Conservation (phyloP, 176 grass and related monocot species). For the Olyra latifolia region DNA sequence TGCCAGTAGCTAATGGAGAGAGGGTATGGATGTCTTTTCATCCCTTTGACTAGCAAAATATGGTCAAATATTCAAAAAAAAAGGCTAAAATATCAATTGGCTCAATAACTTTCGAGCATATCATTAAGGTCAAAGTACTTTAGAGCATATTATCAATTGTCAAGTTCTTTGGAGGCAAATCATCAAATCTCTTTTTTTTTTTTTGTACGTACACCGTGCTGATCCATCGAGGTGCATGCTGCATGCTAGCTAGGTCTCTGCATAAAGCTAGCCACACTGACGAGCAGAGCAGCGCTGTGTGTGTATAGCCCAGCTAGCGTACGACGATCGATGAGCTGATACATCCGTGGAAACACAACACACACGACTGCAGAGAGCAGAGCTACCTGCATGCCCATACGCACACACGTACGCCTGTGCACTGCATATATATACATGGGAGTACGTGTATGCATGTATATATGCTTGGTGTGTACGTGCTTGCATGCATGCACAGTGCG, state of each 20-base stretch:
- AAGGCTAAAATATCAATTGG: no score
- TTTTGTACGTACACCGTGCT: background rate
- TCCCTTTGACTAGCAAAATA: no score
- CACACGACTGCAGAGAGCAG: background rate
- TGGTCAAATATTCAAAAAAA: no score
- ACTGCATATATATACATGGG: background rate
- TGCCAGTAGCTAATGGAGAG: no score
- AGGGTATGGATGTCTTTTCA: no score
- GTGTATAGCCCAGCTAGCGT: background rate
- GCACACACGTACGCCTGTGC: no score
- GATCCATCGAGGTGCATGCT: constrained; percentile 14
- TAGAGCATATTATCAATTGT: no score
- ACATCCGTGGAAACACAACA: background rate
- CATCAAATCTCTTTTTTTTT: no score
- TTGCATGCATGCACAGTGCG: background rate
- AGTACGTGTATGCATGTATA: background rate
- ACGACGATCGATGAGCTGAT: constrained; percentile 18
- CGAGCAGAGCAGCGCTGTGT: background rate
- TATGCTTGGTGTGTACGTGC: background rate
- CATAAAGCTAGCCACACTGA: constrained; percentile 11
- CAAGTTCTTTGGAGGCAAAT: no score
- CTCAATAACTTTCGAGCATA: no score
- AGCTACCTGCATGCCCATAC: no score
- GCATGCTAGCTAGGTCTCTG: background rate
- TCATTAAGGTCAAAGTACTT: no score